Conservation (phyloP, 164 flowering plant genomes). For the Berberis thunbergii region DNA sequence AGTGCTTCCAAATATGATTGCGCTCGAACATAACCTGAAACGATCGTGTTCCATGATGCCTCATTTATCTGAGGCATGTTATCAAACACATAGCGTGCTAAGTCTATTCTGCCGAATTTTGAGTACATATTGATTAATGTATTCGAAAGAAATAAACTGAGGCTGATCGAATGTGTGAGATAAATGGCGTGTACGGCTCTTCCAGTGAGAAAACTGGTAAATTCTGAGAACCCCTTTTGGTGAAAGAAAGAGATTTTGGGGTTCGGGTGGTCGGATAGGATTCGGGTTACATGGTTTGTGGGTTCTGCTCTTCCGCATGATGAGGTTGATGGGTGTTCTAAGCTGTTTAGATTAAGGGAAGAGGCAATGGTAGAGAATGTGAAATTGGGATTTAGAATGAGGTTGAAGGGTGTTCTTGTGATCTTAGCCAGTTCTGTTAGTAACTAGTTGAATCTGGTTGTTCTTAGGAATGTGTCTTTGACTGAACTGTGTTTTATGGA, state of each 20-base stretch:
- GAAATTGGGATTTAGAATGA: conserved; percentile 7
- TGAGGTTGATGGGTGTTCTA: conserved; percentile 1
- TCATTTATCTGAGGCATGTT: conserved; percentile 45
- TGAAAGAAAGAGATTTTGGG: conserved; percentile 43
- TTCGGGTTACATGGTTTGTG: conserved; percentile 11
- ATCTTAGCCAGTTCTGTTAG: conserved; percentile 10
- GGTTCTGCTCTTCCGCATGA: conserved; percentile 11
- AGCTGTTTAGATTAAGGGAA: background rate
- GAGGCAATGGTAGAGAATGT: background rate
- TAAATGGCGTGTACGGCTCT: conserved; percentile 52
- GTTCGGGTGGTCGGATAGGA: conserved; percentile 31
- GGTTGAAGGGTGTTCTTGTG: conserved; percentile 1
- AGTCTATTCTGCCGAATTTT: conserved; percentile 30
- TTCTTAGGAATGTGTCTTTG: no score
- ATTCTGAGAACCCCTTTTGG: conserved; percentile 63
- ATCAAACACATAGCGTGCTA: conserved; percentile 53
- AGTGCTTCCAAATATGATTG: conserved; percentile 33
- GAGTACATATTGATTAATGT: conserved; percentile 63
- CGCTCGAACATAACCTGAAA: conserved; percentile 51
- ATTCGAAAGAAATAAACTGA: conserved; percentile 38
- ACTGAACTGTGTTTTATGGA: background rate
- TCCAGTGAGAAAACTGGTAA: conserved; percentile 34
- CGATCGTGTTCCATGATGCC: conserved; percentile 73
- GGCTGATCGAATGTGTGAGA: conserved; percentile 25
- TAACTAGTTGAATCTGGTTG: background rate